Evolutionary conservation across 148 eudicot genomes (phyloP).

Genomic region (Tetragonia tetragonoides): DNA sequence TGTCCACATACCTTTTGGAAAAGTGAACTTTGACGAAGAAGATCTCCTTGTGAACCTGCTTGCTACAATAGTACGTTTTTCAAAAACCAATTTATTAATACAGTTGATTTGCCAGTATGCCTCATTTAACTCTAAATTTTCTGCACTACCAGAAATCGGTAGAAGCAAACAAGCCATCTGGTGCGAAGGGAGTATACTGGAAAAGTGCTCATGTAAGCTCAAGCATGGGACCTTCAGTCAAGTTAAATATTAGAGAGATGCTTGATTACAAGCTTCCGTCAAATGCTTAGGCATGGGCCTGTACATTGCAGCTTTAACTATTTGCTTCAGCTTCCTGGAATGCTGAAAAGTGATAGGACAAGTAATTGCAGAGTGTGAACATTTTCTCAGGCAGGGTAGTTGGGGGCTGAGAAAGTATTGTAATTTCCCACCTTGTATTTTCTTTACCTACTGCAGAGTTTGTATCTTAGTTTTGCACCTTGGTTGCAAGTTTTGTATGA

Average conservation of each 20-base stretch:
- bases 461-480: conserved; percentile 9
- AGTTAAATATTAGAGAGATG: conserved; percentile 72
- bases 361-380: neutral
- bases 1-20: conserved; percentile 94
- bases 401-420: conserved; percentile 4
- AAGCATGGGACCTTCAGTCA: conserved; percentile 91
- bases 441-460: neutral
- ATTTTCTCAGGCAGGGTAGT: neutral
- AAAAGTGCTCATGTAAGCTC: conserved; percentile 91
- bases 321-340: conserved; percentile 18
- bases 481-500: conserved; percentile 4
- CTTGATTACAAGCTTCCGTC: conserved; percentile 62
- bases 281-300: conserved; percentile 23
- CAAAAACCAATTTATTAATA: neutral
- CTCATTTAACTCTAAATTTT: neutral
- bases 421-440: conserved; percentile 6
- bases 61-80: conserved; percentile 67
- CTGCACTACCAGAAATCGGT: conserved; percentile 67
- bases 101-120: neutral
- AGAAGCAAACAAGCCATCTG: conserved; percentile 81
- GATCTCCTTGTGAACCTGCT: conserved; percentile 76
- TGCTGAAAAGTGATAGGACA: conserved; percentile 6
- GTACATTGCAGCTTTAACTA: conserved; percentile 30
- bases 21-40: conserved; percentile 79
- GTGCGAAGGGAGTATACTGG: conserved; percentile 96